These are phyloP conservation scores for Calocybe indica DNA, from an alignment of 768 basidiomycete genomes.

Conservation along the genomic window DNA sequence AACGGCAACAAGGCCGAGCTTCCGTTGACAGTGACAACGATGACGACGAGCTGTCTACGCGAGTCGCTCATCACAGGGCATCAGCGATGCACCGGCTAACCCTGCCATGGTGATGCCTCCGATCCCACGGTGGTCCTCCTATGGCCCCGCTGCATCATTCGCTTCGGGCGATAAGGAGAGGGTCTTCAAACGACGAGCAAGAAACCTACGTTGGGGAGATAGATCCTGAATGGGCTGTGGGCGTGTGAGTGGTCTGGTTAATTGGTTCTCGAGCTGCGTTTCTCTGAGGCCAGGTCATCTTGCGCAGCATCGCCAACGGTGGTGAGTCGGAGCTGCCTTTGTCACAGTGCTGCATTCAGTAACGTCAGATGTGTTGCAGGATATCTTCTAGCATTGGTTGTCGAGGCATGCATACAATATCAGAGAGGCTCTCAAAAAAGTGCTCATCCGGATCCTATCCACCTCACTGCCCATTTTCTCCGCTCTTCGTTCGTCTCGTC, in stretches of 20 bases:
- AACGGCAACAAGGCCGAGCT: no score
- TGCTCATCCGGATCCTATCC: constrained; percentile 48
- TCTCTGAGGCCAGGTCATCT: not conserved
- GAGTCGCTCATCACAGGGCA: no score
- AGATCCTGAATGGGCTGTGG: constrained; percentile 40
- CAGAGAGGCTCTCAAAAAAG: constrained; percentile 31
- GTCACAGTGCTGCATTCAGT: not conserved
- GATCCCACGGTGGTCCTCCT: not conserved
- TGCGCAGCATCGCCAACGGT: constrained; percentile 45
- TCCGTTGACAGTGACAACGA: no score
- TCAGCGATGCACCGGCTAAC: no score
- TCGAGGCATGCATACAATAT: constrained; percentile 48
- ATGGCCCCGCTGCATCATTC: constrained; percentile 35
- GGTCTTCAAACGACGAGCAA: constrained; percentile 7
- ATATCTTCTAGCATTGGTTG: constrained; percentile 47
- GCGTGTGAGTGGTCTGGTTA: constrained; percentile 28
- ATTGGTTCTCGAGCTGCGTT: constrained; percentile 4
- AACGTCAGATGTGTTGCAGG: constrained; percentile 30
- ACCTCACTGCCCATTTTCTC: constrained; percentile 57
- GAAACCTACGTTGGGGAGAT: constrained; percentile 30
- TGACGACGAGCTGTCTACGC: no score
- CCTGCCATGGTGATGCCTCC: no score
- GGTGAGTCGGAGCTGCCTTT: constrained; percentile 23
- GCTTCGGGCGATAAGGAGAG: constrained; percentile 5
- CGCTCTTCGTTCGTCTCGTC: constrained; percentile 31